Evolutionary conservation across 768 basidiomycete species (phyloP).

Genomic region (Kwoniella pini): DNA sequence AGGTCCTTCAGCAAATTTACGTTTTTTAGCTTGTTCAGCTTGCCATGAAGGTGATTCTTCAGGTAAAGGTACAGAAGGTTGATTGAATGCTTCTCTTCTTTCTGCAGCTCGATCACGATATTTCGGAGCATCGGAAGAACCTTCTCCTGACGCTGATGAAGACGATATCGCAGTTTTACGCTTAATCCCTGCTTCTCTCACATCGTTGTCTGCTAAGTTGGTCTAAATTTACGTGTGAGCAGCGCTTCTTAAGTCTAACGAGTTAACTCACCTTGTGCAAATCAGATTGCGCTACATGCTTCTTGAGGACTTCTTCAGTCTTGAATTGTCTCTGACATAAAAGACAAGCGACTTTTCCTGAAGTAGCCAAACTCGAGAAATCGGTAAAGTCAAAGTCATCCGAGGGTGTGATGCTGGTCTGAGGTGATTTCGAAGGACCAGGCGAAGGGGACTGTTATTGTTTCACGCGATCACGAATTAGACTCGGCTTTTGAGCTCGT

Average conservation of each 20-base stretch:
- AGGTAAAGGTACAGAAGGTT: constrained; percentile 78
- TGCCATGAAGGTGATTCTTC: constrained; percentile 55
- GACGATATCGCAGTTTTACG: constrained; percentile 62
- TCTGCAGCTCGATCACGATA: constrained; percentile 96
- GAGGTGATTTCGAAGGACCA: constrained; percentile 7
- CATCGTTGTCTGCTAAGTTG: constrained; percentile 66
- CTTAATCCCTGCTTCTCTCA: constrained; percentile 60
- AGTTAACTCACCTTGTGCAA: constrained; percentile 79
- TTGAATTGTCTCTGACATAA: constrained; percentile 95
- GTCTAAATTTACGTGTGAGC: constrained; percentile 61
- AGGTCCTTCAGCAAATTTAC: constrained; percentile 63
- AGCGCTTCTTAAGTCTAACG: constrained; percentile 22
- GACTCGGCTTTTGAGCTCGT: too few relatives aligned
- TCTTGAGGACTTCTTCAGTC: constrained; percentile 73
- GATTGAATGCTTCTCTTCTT: constrained; percentile 84
- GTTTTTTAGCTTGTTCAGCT: constrained; percentile 51
- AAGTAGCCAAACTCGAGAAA: constrained; percentile 36
- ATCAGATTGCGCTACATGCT: constrained; percentile 91
- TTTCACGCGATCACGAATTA: too few relatives aligned
- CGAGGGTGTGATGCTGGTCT: neutral
- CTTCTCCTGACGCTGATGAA: neutral
- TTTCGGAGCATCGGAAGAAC: constrained; percentile 60
- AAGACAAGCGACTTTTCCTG: constrained; percentile 72
- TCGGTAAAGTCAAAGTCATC: constrained; percentile 82
- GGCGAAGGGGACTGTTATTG: neutral